Evolutionary conservation across 2,329 filamentous ascomycete genomes (phyloP), one percentile per base, ranked within the genome.

Genomic region (Aplosporella prunicola): DNA sequence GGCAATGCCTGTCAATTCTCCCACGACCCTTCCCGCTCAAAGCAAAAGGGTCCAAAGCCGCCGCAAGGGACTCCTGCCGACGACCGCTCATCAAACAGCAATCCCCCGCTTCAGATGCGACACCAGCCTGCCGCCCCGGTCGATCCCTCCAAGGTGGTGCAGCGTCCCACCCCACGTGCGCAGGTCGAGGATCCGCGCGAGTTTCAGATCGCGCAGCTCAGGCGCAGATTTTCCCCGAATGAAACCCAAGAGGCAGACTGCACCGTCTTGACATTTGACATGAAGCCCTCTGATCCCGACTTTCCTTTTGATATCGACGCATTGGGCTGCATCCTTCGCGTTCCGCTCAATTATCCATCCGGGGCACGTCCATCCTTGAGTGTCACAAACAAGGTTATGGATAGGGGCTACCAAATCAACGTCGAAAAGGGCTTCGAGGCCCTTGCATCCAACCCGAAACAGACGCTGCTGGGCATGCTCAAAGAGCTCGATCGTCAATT

Each of bases 231-330:
- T 56, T 60, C 59, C 37, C 70, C 72, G 9, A 56, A 60, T 32
- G 67, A 73, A 45, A 55, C 43, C 15, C 35, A 53, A 29, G 52
- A 58, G 20, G 55, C 60, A 43, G 50, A 70, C 42, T 68, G 72
- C 32, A 75, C 73, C 0, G 68, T 72, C 11, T 58, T 88, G 25
- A 60, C 66, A 8, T 83, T 89, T 57, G 74, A 67, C 35, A 61
- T 91, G 43, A 62, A 61, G 9, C 84, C 84, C 5, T 86, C 83
- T 5, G 84, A 91, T 53, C 84, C 84, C 0, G 84, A 91, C 51
- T 89, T 91, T 50, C 81, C 84, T 1, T 89, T 84, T 56, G 81
- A 87, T 43, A 65, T 89, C 51, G 70, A 76, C 17, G 65, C 71
- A 25, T 64, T 91, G 20, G 69, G 82, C 26, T 88, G 82, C 53